A percentile compares a stretch with the other conserved stretches of the same genome.
These are phyloP conservation scores for Cyclostephanos invisitatus DNA, from an alignment of 108 stramenopile genomes.

Conservation along the genomic window DNA sequence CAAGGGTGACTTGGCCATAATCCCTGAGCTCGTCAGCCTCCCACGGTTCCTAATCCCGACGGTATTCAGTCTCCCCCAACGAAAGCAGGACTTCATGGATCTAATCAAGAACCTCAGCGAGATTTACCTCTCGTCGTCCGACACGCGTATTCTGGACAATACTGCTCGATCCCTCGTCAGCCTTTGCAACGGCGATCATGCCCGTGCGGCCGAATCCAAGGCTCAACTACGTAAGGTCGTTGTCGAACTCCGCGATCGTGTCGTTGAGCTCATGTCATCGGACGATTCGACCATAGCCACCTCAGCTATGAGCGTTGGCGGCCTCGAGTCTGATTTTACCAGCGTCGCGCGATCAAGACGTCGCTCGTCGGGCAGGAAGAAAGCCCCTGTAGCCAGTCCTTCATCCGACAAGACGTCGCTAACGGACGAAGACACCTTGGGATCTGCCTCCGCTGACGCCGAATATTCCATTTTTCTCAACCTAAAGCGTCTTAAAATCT, in stretches of 20 bases:
- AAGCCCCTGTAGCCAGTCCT: conserved; percentile 11
- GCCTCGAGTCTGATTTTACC: conserved; percentile 23
- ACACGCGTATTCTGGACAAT: conserved; percentile 63
- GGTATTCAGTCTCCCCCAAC: conserved; percentile 72
- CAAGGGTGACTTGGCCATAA: conserved; percentile 68
- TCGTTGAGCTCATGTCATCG: conserved; percentile 53
- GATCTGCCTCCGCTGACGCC: conserved; percentile 43
- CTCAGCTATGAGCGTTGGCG: conserved; percentile 30
- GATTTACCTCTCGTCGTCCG: conserved; percentile 65
- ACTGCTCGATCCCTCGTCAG: conserved; percentile 55
- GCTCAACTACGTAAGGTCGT: conserved; percentile 59
- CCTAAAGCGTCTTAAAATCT: conserved; percentile 61
- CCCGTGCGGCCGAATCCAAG: conserved; percentile 62
- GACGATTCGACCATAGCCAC: conserved; percentile 37
- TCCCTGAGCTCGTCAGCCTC: conserved; percentile 65
- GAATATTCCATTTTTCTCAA: conserved; percentile 64
- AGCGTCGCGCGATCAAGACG: conserved; percentile 29
- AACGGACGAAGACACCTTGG: conserved; percentile 27
- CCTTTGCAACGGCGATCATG: conserved; percentile 69
- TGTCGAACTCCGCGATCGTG: conserved; percentile 56
- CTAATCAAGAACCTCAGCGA: conserved; percentile 68
- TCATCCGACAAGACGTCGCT: conserved; percentile 33
- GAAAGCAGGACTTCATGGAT: conserved; percentile 68
- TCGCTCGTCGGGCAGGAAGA: conserved; percentile 35
- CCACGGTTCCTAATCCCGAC: conserved; percentile 68